Evolutionary conservation across 345 rosid species (phyloP).

Genomic region (Camelina laxa): DNA sequence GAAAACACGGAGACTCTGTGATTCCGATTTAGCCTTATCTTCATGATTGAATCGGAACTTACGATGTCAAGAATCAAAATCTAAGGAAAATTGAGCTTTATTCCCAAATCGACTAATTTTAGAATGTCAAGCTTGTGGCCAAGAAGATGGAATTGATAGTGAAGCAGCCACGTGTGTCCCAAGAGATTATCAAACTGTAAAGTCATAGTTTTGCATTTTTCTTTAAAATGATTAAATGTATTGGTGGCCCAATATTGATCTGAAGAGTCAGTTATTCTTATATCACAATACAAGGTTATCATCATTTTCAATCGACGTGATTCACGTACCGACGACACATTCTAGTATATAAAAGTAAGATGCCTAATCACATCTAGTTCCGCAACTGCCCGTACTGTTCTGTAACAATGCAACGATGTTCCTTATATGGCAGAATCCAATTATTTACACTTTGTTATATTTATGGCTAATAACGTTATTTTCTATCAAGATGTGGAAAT

Average conservation of each 20-base stretch:
- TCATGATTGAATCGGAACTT: constrained; percentile 26
- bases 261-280: constrained; percentile 1
- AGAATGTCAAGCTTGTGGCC: constrained; percentile 27
- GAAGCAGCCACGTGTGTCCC: constrained; percentile 5
- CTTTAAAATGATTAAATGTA: not conserved
- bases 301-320: constrained; percentile 19
- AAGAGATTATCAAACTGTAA: not conserved
- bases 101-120: not conserved
- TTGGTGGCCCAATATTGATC: constrained; percentile 5
- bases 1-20: constrained; percentile 7
- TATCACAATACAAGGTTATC: constrained; percentile 27
- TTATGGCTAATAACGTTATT: not conserved
- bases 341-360: constrained; percentile 7
- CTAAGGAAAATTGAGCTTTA: constrained; percentile 19
- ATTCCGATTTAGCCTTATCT: constrained; percentile 25
- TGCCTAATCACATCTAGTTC: constrained; percentile 24
- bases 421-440: constrained; percentile 22
- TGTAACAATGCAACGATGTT: constrained; percentile 17
- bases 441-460: constrained; percentile 18
- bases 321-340: constrained; percentile 32
- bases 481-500: not conserved
- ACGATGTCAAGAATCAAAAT: constrained; percentile 27
- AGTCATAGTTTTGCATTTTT: not conserved
- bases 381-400: constrained; percentile 36
- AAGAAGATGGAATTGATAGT: constrained; percentile 12